Evolutionary conservation across 2,329 filamentous ascomycete species (phyloP), one percentile per base, ranked within the genome.

Genomic region (Cryphonectria japonica): DNA sequence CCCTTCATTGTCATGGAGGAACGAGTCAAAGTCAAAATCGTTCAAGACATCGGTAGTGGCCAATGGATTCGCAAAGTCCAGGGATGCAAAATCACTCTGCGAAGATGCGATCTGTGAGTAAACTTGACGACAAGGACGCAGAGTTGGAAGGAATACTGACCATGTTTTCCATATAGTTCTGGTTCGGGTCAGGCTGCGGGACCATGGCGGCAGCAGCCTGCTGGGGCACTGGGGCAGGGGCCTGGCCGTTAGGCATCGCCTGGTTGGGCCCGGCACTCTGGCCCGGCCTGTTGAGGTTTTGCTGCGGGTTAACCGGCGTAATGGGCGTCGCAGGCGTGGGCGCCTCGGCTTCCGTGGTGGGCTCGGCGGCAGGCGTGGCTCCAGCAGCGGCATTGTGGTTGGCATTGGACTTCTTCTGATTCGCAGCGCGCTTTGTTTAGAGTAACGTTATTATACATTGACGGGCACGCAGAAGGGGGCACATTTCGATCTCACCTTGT

Each of bases 11-110:
- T 87, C 84, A 73, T 91, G 88, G 9, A 92, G 81, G 82, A 92
- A 92, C 1, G 89, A 90, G 78, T 92, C 89, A 75, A 92, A 88
- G 74, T 92, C 89, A 75, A 92, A 92, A 74, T 90, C 89, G 75
- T 88, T 88, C 64, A 92, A 82, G 50, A 91, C 89, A 76, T 91
- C 86, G 68, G 80, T 81, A 7, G 84, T 83, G 72, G 83, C 82
- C 37, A 86, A 78, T 2, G 88, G 86, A 73, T 89, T 87, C 69
- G 85, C 83, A 77, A 89, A 87, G 69, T 87, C 87, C 79, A 91
- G 84, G 57, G 75, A 67, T 61, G 77, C 78, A 69, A 88, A 88
- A 70, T 85, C 67, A 3, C 59, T 83, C 77, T 82, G 70, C 6
- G 6, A 61, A 29, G 14, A 9, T 54, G 72, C 78, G 74, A 77